Percentiles rank a stretch among this genome's conserved stretches.
phyloP scores from a whole-genome alignment of 331 rosid genomes.

The Pyracantha coccinea region DNA sequence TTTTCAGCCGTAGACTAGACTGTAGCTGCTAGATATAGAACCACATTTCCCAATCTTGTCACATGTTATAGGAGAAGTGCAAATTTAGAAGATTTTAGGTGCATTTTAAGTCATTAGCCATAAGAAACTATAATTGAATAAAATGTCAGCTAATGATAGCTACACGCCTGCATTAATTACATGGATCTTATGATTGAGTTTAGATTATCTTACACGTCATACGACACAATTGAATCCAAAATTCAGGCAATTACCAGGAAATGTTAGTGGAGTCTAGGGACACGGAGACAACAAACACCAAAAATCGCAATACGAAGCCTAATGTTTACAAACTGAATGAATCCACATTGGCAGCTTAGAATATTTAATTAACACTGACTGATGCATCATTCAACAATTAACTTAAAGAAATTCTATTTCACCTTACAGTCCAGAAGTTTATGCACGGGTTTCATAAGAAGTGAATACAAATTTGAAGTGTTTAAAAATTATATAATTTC shows the following conservation, averaged over 20 bases:
- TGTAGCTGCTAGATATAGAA: conserved; percentile 3
- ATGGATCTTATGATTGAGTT: background rate
- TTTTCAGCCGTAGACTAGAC: conserved; percentile 20
- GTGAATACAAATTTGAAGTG: background rate
- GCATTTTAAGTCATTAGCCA: background rate
- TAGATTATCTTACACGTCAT: background rate
- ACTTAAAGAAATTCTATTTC: background rate
- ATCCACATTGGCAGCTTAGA: background rate
- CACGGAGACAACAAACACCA: background rate
- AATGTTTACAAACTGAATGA: background rate
- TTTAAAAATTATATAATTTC: background rate
- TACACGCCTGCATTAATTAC: background rate
- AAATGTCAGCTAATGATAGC: no score
- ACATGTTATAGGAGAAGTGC: background rate
- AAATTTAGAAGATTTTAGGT: background rate
- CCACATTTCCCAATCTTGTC: background rate
- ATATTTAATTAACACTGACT: background rate
- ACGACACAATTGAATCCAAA: background rate
- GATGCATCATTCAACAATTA: background rate
- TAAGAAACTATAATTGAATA: background rate
- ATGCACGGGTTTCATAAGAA: background rate
- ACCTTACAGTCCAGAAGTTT: background rate
- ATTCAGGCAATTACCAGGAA: background rate
- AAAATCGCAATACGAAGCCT: background rate
- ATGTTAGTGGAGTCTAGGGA: background rate